Evolutionary conservation across 2,329 filamentous ascomycete genomes (phyloP), one percentile per base, ranked within the genome.

Genomic region (Xylariaceae sp.): DNA sequence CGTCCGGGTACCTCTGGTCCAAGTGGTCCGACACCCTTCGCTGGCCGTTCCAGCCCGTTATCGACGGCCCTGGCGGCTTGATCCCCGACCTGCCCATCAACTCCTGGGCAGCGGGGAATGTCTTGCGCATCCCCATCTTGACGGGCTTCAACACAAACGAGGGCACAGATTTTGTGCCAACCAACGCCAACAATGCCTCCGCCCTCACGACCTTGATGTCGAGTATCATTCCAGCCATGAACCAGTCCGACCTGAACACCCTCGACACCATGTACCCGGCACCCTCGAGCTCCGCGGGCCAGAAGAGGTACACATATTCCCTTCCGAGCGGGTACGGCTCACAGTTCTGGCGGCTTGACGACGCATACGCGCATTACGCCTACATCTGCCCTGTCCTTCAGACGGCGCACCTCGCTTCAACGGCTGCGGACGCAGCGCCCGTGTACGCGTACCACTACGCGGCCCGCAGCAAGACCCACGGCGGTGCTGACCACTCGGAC

Each of bases 71-170:
- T 12, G 64, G 59, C 3, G 72, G 75, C 11, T 60, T 82, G 12
- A 78, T 87, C 39, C 68, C 72, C 2, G 67, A 72, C 19, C 63
- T 74, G 9, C 83, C 83, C 3, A 67, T 83, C 11, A 65, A 71
- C n/a, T 70, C 73, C n/a, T 84, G 79, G 79, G 58, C 67, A 19
- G 64, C 71, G 1, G 67, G 72, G 1, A 60, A 65, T 13, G 77
- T 72, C 57, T 69, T 81, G 50, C 69, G 71, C 48, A 67, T 83
- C 7, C 78, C 81, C 7, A 72, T 88, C 37, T 64, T 89, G 37
- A 86, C 82, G 0, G 84, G 84, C 7, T 88, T 81, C 66, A 83
- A 81, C 61, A 76, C 78, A 30, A 81, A 87, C 53, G 85, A 89
- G 59, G 85, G 83, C 13, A 73, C 79, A 1, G 59, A 70, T 29